Conservation (phyloP, 2,329 filamentous ascomycete genomes). For the Neonectria hederae region DNA sequence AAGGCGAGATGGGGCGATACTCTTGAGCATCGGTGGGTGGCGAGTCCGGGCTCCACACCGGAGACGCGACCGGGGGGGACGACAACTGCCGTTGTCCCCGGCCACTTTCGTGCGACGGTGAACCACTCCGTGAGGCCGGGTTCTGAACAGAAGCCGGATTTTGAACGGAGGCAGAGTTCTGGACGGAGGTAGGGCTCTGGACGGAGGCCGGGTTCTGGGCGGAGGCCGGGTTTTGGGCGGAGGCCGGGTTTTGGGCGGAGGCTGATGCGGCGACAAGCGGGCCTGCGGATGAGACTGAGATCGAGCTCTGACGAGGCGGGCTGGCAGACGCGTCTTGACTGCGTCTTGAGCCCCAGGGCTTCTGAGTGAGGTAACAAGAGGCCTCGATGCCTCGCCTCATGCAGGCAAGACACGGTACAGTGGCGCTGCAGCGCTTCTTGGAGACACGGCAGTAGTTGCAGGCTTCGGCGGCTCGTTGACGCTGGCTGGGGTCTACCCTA, state of each 20-base stretch:
- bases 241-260: no score
- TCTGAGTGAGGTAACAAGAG: constrained; percentile 49
- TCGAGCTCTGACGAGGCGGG: constrained; percentile 3
- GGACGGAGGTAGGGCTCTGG: no score
- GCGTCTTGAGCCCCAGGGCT: constrained; percentile 42
- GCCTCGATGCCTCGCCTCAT: constrained; percentile 53
- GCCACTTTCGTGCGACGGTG: not conserved
- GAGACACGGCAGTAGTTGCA: constrained; percentile 58
- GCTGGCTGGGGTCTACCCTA: constrained; percentile 59
- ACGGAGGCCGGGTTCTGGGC: no score
- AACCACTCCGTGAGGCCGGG: constrained; percentile 8
- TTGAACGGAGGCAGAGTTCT: no score
- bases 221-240: no score
- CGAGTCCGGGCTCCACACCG: constrained; percentile 12
- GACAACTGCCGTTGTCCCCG: constrained; percentile 7
- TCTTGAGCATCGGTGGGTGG: constrained; percentile 24
- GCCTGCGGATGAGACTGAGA: not conserved
- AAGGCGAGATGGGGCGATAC: constrained; percentile 43
- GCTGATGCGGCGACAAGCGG: not conserved
- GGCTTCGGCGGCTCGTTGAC: constrained; percentile 58
- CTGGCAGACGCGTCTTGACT: constrained; percentile 3
- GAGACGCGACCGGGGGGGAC: constrained; percentile 6
- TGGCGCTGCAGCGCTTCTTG: constrained; percentile 62
- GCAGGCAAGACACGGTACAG: constrained; percentile 59
- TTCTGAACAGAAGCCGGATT: no score